Evolutionary conservation across 148 eudicot species (phyloP).

Genomic region (Rheum nobile): DNA sequence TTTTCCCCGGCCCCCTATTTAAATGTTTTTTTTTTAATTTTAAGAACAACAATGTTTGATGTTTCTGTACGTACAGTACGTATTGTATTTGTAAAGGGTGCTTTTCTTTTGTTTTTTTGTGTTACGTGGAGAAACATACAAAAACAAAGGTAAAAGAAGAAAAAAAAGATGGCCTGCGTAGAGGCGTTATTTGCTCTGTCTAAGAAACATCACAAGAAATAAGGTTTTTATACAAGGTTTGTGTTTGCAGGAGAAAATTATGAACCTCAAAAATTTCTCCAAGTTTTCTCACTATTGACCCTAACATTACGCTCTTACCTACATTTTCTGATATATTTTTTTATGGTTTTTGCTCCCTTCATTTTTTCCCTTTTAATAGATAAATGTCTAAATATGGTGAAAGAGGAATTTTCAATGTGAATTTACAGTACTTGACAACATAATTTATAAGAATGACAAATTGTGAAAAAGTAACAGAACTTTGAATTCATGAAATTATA

Average conservation of each 20-base stretch:
- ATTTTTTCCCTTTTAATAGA: neutral
- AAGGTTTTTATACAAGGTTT: neutral
- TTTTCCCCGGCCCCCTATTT: constrained; percentile 13
- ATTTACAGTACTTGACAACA: neutral
- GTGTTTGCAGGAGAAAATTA: neutral
- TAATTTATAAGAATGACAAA: too few relatives aligned
- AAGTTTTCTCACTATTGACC: constrained; percentile 1
- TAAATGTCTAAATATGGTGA: neutral
- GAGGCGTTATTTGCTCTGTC: neutral
- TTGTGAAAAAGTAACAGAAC: too few relatives aligned
- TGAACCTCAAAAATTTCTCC: neutral
- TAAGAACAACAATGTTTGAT: neutral
- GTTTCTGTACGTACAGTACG: too few relatives aligned
- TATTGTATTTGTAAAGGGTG: neutral
- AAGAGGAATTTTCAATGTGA: neutral
- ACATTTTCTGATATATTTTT: constrained; percentile 15
- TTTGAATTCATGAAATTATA: too few relatives aligned
- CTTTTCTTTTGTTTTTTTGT: neutral
- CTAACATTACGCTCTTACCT: constrained; percentile 20
- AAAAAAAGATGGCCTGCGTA: constrained; percentile 7
- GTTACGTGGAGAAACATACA: neutral
- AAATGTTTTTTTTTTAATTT: neutral
- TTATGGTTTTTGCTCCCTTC: neutral
- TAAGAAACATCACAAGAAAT: neutral
- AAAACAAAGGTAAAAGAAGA: constrained; percentile 15